Base-by-base conservation (phyloP, 2,329 filamentous ascomycete species). In the Cadophora sp. region DNA sequence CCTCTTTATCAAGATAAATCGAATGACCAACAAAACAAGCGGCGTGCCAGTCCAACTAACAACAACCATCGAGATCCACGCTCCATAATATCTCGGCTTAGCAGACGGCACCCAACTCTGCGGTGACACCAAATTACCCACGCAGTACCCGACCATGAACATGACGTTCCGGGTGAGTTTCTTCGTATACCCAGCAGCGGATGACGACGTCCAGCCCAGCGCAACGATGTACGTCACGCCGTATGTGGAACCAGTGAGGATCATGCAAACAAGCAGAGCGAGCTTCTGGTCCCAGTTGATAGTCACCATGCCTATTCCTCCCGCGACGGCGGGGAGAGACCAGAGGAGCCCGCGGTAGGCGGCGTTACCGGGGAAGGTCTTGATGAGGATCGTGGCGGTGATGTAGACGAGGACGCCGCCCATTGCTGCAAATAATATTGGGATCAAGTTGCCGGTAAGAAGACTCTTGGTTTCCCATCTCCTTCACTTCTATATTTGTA, bases 191-290 rank as follows among this genome's bases (percentile, higher is more conserved):
- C 76, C 76, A 1, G 75, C 73, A 1, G 74, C 72, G 27, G 73
- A 75, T 1, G 78, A 79, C 3, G 78, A 79, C 5, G 79, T 77
- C 78, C 79, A 81, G 8, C 78, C 79, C 0, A 81, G 69, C 0
- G 74, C 70, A 47, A 78, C 75, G 62, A 78, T 78, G 55, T 79
- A 81, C 0, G 78, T 80, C 27, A 80, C 75, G 9, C 78, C 78
- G 5, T 73, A 72, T 20, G 75, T 78, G 56, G 73, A 70, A 0
- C 72, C 73, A 0, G 77, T 76, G 16, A 79, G 70, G 39, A 77
- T 68, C 50, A 79, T 68, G 59, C 75, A 78, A 11, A 74, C 76
- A 11, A 79, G 70, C 3, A 79, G 67, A 3, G 72, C 73, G 3
- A 78, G 62, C 55, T 75, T 75, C 43, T 73, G 66, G 7, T 72